Conservation (phyloP, 2,329 filamentous ascomycete genomes). For the Exutisphaerella laricina region DNA sequence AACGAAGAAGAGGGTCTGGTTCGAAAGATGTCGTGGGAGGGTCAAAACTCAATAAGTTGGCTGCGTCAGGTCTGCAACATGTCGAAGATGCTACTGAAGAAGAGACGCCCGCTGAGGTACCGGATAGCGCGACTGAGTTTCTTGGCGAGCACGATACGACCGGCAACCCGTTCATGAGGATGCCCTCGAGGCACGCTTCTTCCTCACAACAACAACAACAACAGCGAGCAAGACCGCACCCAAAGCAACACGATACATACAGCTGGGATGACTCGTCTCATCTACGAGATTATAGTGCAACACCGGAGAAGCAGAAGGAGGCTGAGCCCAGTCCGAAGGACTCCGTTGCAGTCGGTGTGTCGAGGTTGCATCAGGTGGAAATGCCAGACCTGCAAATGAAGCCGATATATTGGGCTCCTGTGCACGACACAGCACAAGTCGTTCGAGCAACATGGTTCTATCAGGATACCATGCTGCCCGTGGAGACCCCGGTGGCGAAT, state of each 20-base stretch:
- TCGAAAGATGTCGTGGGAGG: slow-evolving; percentile 8
- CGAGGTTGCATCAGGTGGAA: slow-evolving; percentile 82
- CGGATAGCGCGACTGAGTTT: slow-evolving; percentile 13
- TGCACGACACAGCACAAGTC: slow-evolving; percentile 81
- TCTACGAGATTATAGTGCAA: slow-evolving; percentile 27
- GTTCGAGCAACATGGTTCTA: slow-evolving; percentile 95
- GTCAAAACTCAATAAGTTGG: slow-evolving; percentile 15
- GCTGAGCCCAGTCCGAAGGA: slow-evolving; percentile 37
- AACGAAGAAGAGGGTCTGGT: slow-evolving; percentile 18
- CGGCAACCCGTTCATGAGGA: slow-evolving; percentile 48
- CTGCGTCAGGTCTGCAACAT: slow-evolving; percentile 23
- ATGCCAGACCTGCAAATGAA: slow-evolving; percentile 78
- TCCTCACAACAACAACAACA: slow-evolving; percentile 23
- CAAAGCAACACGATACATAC: slow-evolving; percentile 42
- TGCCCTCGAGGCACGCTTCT: slow-evolving; percentile 41
- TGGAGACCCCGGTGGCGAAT: slow-evolving; percentile 81
- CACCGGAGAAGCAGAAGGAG: slow-evolving; percentile 21
- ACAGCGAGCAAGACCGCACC: slow-evolving; percentile 24
- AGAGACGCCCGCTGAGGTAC: slow-evolving; percentile 6
- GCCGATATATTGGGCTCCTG: slow-evolving; percentile 94
- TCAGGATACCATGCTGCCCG: slow-evolving; percentile 85
- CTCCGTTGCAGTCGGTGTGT: slow-evolving; percentile 78
- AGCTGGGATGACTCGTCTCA: slow-evolving; percentile 42
- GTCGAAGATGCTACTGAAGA: slow-evolving; percentile 20
- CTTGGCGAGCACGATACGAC: slow-evolving; percentile 33